A percentile compares a stretch with the other conserved stretches of the same genome.
phyloP scores from a whole-genome alignment of 148 eudicot genomes.

The Hydrangea macrophylla region DNA sequence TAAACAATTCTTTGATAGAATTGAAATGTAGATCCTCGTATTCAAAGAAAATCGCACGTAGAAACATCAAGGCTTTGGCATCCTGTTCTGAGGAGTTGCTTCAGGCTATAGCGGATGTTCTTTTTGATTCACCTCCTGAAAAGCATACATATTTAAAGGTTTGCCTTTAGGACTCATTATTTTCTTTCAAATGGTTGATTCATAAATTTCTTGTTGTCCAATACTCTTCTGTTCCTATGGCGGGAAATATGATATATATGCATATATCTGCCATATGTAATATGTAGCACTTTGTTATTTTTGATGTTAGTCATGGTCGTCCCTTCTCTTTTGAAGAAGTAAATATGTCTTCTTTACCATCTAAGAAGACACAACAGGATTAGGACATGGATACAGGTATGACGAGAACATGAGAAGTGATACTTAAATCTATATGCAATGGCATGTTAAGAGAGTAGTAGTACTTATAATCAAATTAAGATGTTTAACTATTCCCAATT shows the following conservation, averaged over 20 bases:
- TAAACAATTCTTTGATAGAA: constrained; percentile 29
- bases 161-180: background rate
- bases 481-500: too few relatives aligned
- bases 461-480: too few relatives aligned
- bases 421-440: too few relatives aligned
- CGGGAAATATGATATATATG: background rate
- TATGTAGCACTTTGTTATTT: background rate
- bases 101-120: constrained; percentile 42
- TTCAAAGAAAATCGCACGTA: constrained; percentile 46
- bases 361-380: too few relatives aligned
- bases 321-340: too few relatives aligned
- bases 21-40: constrained; percentile 27
- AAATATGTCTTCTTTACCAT: too few relatives aligned
- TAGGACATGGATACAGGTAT: too few relatives aligned
- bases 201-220: background rate
- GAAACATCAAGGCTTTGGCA: constrained; percentile 54
- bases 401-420: too few relatives aligned
- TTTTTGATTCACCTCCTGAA: constrained; percentile 48
- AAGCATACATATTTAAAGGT: constrained; percentile 60
- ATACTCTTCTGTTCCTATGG: background rate
- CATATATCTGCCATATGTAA: background rate
- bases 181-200: constrained; percentile 4
- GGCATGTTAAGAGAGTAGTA: too few relatives aligned
- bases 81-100: constrained; percentile 57
- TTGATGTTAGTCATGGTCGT: too few relatives aligned